Evolutionary conservation across 1,284 basidiomycete species (phyloP).

Genomic region (Papiliotrema fonsecae): DNA sequence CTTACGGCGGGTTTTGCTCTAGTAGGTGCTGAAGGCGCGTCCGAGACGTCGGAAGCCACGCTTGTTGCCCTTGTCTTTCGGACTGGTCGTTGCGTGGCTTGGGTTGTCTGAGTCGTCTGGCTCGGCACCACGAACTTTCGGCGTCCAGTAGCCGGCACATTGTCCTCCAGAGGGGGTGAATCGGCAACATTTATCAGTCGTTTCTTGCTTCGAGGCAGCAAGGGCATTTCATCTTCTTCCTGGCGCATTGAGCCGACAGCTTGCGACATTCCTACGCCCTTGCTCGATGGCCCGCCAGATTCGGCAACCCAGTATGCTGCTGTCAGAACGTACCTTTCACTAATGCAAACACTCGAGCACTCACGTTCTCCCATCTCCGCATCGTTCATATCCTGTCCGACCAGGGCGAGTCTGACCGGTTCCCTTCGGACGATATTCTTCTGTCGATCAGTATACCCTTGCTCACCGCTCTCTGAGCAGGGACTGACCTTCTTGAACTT

Average conservation of each 20-base stretch:
- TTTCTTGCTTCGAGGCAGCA: slow-evolving; percentile 21
- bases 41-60: slow-evolving; percentile 22
- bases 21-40: slow-evolving; percentile 4
- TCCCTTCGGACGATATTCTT: slow-evolving; percentile 34
- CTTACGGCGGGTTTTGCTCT: background rate
- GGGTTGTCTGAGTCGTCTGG: slow-evolving; percentile 2
- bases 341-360: slow-evolving; percentile 3
- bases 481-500: slow-evolving; percentile 71
- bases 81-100: slow-evolving; percentile 3
- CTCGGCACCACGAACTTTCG: slow-evolving; percentile 1
- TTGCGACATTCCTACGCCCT: slow-evolving; percentile 7
- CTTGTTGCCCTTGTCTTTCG: slow-evolving; percentile 26
- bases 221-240: slow-evolving; percentile 32
- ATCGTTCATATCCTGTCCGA: slow-evolving; percentile 26
- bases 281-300: slow-evolving; percentile 1
- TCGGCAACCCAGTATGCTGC: slow-evolving; percentile 41
- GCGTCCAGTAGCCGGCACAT: background rate
- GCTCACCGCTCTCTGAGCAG: background rate
- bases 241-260: background rate
- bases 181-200: slow-evolving; percentile 19
- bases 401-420: slow-evolving; percentile 34
- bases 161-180: slow-evolving; percentile 11
- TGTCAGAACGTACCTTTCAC: background rate
- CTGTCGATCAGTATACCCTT: slow-evolving; percentile 16
- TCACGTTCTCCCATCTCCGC: slow-evolving; percentile 43